Percentiles rank a stretch among this genome's conserved stretches.
phyloP scores from a whole-genome alignment of 257 asterid species.

The Buddleja alternifolia region DNA sequence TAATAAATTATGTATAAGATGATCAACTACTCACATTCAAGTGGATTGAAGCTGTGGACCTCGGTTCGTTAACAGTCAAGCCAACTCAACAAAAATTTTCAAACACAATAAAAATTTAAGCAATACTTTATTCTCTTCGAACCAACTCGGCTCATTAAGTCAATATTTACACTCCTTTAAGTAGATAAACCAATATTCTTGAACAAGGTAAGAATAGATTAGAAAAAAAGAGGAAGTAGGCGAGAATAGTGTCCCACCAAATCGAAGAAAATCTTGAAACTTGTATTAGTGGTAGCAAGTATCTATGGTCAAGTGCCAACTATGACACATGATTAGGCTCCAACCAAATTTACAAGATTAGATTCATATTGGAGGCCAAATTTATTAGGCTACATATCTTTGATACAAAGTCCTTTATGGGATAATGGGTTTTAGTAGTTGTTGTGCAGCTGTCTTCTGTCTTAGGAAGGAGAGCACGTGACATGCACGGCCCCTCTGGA shows the following conservation, averaged over 20 bases:
- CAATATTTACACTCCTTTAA: too few species aligned
- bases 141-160: too few species aligned
- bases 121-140: too few species aligned
- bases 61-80: too few species aligned
- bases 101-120: too few species aligned
- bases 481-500: constrained; percentile 27
- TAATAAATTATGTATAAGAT: too few species aligned
- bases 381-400: background rate
- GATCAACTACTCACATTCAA: too few species aligned
- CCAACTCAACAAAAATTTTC: too few species aligned
- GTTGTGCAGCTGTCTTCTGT: constrained; percentile 23
- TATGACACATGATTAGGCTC: constrained; percentile 27
- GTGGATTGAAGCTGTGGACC: too few species aligned
- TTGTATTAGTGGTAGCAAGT: constrained; percentile 3
- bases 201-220: too few species aligned
- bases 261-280: constrained; percentile 33
- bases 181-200: too few species aligned
- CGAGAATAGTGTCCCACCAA: constrained; percentile 27
- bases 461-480: constrained; percentile 19
- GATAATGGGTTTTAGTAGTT: background rate
- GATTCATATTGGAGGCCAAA: background rate
- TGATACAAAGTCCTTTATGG: too few species aligned
- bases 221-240: background rate
- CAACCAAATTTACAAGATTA: constrained; percentile 15
- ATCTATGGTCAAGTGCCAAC: constrained; percentile 15